Evolutionary conservation across 176 grass and related monocot genomes (phyloP).

Genomic region (Oryza officinalis): DNA sequence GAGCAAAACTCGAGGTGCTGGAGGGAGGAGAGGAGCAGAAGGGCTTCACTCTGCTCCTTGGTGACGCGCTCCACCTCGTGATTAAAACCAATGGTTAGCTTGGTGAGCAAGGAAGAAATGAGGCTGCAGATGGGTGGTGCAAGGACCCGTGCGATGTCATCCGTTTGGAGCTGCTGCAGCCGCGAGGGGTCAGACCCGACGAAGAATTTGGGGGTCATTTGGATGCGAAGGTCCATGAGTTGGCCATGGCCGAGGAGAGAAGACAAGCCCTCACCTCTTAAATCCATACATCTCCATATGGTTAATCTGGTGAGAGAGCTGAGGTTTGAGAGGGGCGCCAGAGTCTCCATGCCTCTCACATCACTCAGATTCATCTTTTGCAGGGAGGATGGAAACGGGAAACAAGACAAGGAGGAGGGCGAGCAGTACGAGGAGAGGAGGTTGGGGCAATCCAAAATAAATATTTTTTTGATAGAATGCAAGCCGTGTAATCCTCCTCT

Average conservation of each 20-base stretch:
- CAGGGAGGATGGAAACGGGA: neutral
- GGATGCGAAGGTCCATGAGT: rapidly evolving
- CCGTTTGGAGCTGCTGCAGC: rapidly evolving
- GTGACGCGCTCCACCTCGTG: neutral
- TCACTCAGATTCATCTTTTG: rapidly evolving
- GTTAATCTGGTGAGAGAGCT: rapidly evolving
- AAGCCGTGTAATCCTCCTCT: no score
- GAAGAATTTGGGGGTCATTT: neutral
- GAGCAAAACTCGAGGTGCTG: rapidly evolving
- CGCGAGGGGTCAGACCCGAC: no score
- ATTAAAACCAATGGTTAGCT: rapidly evolving
- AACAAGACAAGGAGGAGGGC: neutral
- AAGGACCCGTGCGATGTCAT: neutral
- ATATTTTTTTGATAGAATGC: rapidly evolving
- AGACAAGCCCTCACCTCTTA: neutral
- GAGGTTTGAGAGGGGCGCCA: slow-evolving; percentile 7
- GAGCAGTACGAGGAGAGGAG: neutral
- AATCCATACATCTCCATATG: rapidly evolving
- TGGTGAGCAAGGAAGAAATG: neutral
- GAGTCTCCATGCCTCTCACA: neutral
- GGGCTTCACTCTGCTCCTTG: neutral
- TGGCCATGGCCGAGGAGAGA: neutral
- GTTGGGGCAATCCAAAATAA: rapidly evolving
- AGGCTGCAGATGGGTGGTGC: neutral
- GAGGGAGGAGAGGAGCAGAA: slow-evolving; percentile 7